A percentile compares a stretch with the other conserved stretches of the same genome.
These are phyloP conservation scores for Emericellopsis atlantica DNA, from an alignment of 2,329 filamentous ascomycete genomes.

Conservation along the genomic window DNA sequence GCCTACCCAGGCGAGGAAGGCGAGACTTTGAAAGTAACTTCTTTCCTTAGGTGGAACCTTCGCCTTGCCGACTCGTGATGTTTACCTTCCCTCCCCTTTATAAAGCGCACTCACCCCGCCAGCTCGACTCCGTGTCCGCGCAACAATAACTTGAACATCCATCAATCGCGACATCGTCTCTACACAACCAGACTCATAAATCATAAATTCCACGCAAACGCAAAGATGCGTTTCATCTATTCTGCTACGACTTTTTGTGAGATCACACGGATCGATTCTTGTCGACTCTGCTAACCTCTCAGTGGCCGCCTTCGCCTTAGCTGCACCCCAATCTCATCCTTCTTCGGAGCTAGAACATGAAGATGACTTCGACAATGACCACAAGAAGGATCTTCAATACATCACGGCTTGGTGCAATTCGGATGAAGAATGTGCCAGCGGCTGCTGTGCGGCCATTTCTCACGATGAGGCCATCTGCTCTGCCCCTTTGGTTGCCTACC, in stretches of 20 bases:
- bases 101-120: too few species aligned
- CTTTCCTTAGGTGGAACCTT: too few species aligned
- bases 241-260: not conserved
- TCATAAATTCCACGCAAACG: not conserved
- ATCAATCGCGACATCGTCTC: too few species aligned
- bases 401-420: conserved; percentile 13
- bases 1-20: too few species aligned
- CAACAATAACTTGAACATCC: too few species aligned
- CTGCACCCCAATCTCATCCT: conserved; percentile 4
- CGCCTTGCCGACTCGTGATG: too few species aligned
- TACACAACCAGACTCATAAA: too few species aligned
- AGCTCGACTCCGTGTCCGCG: too few species aligned
- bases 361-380: conserved; percentile 7
- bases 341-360: conserved; percentile 8
- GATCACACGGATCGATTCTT: not conserved
- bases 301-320: conserved; percentile 2
- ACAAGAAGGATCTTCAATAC: conserved; percentile 8
- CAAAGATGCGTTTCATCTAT: not conserved
- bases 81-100: too few species aligned
- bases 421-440: conserved; percentile 10
- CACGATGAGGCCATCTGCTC: conserved; percentile 11
- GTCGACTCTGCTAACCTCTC: not conserved
- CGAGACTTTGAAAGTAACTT: too few species aligned
- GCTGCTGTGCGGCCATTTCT: conserved; percentile 12
- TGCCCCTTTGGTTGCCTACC: conserved; percentile 10